Evolutionary conservation across 192 early-diverging fungal species (phyloP).

Genomic region (Coemansia sp.): DNA sequence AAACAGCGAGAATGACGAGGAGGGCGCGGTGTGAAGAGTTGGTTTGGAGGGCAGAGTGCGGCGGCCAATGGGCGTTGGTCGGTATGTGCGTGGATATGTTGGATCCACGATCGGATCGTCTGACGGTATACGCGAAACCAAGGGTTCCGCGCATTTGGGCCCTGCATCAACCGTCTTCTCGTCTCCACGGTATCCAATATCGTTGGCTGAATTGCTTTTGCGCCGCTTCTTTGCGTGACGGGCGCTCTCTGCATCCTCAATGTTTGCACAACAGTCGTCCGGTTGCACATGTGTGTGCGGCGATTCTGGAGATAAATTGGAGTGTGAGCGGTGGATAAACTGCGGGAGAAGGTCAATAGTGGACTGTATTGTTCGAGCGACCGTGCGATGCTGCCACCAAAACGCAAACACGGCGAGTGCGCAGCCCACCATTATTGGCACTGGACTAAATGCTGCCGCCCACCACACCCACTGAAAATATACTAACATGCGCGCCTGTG

Average conservation of each 20-base stretch:
- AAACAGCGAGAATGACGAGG: background rate
- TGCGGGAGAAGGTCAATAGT: background rate
- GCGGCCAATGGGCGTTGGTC: constrained; percentile 25
- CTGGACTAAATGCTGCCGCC: background rate
- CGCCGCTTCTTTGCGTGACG: too few relatives aligned
- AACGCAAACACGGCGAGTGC: background rate
- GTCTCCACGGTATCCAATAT: too few relatives aligned
- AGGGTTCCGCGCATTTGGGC: too few relatives aligned
- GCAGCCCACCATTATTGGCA: background rate
- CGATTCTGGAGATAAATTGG: background rate
- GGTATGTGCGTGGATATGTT: constrained; percentile 15
- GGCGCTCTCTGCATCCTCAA: too few relatives aligned
- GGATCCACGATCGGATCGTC: constrained; percentile 23
- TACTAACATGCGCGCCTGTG: background rate
- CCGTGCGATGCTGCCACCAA: background rate
- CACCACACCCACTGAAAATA: background rate
- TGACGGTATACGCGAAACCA: too few relatives aligned
- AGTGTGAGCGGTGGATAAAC: background rate
- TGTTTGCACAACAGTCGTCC: too few relatives aligned
- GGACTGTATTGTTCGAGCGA: background rate
- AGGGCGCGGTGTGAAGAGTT: background rate
- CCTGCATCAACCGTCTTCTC: too few relatives aligned
- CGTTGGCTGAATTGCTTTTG: too few relatives aligned
- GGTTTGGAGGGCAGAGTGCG: background rate
- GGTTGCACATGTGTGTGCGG: too few relatives aligned